A percentile compares a stretch with the other conserved stretches of the same genome.
These are phyloP conservation scores for Claviceps sp. DNA, from an alignment of 2,329 filamentous ascomycete genomes.

Conservation along the genomic window DNA sequence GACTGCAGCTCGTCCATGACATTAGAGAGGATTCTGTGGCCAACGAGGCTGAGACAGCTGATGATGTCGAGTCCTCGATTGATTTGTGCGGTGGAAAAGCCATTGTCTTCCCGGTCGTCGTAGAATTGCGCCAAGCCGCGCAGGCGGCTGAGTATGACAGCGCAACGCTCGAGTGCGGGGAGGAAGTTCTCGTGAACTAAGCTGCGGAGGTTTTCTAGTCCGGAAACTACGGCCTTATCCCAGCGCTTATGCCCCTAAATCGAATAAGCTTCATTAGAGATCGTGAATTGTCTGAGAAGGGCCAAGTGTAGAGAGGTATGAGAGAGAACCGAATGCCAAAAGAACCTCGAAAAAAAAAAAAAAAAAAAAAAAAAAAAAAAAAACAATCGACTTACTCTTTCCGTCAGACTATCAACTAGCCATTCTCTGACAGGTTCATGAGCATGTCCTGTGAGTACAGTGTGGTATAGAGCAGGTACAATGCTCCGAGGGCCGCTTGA, in stretches of 20 bases:
- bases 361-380: too few species aligned
- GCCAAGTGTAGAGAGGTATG: neutral
- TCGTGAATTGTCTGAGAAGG: neutral
- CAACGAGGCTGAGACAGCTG: slow-evolving; percentile 60
- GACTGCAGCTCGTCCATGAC: slow-evolving; percentile 65
- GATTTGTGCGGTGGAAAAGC: slow-evolving; percentile 50
- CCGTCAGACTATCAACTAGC: slow-evolving; percentile 70
- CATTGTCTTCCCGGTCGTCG: slow-evolving; percentile 50
- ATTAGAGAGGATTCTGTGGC: slow-evolving; percentile 57
- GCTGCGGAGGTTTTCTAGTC: slow-evolving; percentile 63
- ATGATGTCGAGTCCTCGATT: slow-evolving; percentile 56
- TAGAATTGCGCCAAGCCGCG: slow-evolving; percentile 74
- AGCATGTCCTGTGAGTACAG: slow-evolving; percentile 72
- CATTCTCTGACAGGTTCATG: slow-evolving; percentile 68
- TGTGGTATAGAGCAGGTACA: slow-evolving; percentile 66
- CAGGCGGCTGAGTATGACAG: slow-evolving; percentile 68
- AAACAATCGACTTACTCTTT: slow-evolving; percentile 44
- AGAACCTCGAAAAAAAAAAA: neutral
- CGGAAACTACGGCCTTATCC: slow-evolving; percentile 73
- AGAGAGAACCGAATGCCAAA: neutral
- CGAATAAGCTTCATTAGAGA: neutral
- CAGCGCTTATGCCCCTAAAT: slow-evolving; percentile 77
- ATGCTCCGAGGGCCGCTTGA: slow-evolving; percentile 47
- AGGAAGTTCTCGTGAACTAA: slow-evolving; percentile 80
- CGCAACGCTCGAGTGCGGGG: slow-evolving; percentile 72